Evolutionary conservation across 2,329 filamentous ascomycete genomes (phyloP), one percentile per base, ranked within the genome.

Genomic region (Hypoxylon rubiginosum): DNA sequence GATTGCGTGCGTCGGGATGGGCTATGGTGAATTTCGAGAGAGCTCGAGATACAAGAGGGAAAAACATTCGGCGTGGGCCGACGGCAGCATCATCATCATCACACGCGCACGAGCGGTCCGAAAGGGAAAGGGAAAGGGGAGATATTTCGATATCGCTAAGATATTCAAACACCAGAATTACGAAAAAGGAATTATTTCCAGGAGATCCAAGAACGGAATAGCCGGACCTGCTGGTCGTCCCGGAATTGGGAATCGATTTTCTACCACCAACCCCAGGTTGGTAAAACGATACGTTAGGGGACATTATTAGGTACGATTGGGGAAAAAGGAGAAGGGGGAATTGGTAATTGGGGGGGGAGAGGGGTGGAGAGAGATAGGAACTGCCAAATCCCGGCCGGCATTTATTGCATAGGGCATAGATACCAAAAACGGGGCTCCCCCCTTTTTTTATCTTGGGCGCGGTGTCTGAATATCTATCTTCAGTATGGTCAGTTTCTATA

Each of bases 331-430:
- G 54, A 63, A 54, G 13, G 13, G 28, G 43, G 32, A 9, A 54
- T 52, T 30, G 52, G 45, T 21, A 53, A 52, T 55, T 7, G 34
- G 11, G 34, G 32, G 41, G 8, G 30, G 36, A 21, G 26, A 10
- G 24, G 39, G 17, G 52, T 48, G 58, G 49, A 55, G 49, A 51
- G 7, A n/a, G 21, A 34, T 19, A 51, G 41, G 21, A 13, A 43
- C 28, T 56, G 30, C 53, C 69, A 71, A 69, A 71, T 71, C 69
- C 69, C 69, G 69, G 64, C 60, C 69, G 69, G 69, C 67, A 66
- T 69, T 69, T 69, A 63, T 64, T 43, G 13, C 62, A 70, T 58
- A 69, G 65, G 62, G 54, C 62, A 51, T n/a, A n/a, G n/a, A n/a
- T n/a, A n/a, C 61, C 58, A 60, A 68, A 66, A 48, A 52, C 58